Base-by-base conservation (phyloP, 768 basidiomycete genomes). In the Psilocybe sp. region DNA sequence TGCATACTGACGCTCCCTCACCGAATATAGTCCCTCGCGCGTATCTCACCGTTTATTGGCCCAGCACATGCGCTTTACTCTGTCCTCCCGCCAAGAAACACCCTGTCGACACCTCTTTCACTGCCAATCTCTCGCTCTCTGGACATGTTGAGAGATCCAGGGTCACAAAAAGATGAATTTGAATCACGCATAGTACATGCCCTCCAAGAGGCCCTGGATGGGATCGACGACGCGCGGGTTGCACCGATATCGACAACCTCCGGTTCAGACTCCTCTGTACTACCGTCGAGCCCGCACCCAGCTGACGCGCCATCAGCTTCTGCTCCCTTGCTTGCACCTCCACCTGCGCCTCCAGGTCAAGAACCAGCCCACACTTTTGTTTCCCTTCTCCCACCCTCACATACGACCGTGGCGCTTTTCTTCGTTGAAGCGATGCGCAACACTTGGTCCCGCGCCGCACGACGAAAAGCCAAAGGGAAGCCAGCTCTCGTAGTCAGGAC, bases 381-480 rank as follows among this genome's bases (percentile, higher is more conserved):
- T 3, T 28, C 23, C 23, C 23, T 7, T 28, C 7, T 3, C 23
- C 23, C 23, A 28, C 23, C 23, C 7, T 28, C 23, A 28, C 23
- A 7, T 7, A 28, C 23, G 4, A 28, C 23, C 7, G 3, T 28
- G 23, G 8, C 11, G 1, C 12, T 19, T 10, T 52, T 61, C 19
- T 23, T 62, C 8, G 47, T 68, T 4, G 57, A 62, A 45, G 64
- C 63, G 5, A 35, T 45, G 1, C 49, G 51, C 34, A 66, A 68
- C 40, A 65, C 62, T 1, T 90, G 89, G 89, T 84, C 87, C 0
- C 76, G 89, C 10, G 73, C 76, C 8, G 87, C 82, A 2, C 73
- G 63, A 8, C 32, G 53, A 49, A 46, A 45, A 18, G 35, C 34
- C 7, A 28, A 43, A 41, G 47, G 47, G 5, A 14, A 40, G 37